Conservation (phyloP, 495 filamentous ascomycete species). For the Lophiostoma macrostomum region DNA sequence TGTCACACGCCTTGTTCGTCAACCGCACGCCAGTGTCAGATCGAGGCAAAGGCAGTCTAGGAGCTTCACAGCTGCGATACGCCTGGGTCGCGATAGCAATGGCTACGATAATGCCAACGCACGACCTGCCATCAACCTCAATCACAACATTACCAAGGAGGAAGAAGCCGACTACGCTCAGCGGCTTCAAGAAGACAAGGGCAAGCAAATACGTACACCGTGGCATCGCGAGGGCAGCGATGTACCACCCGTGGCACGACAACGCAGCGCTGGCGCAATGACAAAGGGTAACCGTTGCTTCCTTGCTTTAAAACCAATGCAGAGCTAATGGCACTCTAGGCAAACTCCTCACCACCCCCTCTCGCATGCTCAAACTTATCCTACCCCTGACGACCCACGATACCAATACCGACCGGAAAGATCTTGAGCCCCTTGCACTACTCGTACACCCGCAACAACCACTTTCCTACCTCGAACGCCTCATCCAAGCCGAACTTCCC, state of each 20-base stretch:
- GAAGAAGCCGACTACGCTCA: conserved; percentile 43
- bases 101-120: conserved; percentile 29
- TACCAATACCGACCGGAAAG: conserved; percentile 56
- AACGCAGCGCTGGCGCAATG: conserved; percentile 52
- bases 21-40: not conserved
- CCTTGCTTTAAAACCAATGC: not conserved
- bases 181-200: conserved; percentile 47
- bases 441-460: conserved; percentile 91
- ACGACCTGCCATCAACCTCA: conserved; percentile 35
- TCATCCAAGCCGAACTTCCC: conserved; percentile 87
- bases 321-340: conserved; percentile 47
- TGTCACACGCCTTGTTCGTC: not conserved
- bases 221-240: conserved; percentile 70
- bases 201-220: conserved; percentile 54
- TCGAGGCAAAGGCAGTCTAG: not conserved
- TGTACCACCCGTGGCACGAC: conserved; percentile 51
- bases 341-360: conserved; percentile 87
- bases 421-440: conserved; percentile 79
- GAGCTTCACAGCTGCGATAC: conserved; percentile 1
- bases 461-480: conserved; percentile 82
- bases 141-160: conserved; percentile 39
- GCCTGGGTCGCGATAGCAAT: not conserved
- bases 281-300: conserved; percentile 54
- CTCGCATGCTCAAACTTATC: conserved; percentile 82
- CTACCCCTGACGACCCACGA: conserved; percentile 68